Evolutionary conservation across 1,139 yeast species (phyloP).

Genomic region (Arxiozyma heterogenica): DNA sequence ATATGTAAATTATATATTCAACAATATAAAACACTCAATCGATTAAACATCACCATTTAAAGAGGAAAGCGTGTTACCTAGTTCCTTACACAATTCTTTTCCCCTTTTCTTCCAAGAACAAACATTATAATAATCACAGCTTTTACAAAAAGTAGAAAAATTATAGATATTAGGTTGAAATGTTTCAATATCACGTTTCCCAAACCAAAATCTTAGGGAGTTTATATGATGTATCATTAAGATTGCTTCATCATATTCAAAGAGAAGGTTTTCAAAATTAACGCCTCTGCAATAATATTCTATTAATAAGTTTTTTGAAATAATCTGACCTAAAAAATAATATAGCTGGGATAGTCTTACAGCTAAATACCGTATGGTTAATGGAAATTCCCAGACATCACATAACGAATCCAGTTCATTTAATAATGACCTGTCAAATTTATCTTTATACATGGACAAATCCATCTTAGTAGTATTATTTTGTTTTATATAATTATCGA

Average conservation of each 20-base stretch:
- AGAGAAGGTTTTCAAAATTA: slow-evolving; percentile 35
- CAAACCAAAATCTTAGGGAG: slow-evolving; percentile 48
- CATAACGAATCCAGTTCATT: slow-evolving; percentile 20
- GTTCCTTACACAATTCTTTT: slow-evolving; percentile 9
- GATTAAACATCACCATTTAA: slow-evolving; percentile 3
- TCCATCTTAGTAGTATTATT: not conserved
- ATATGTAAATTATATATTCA: too few species aligned
- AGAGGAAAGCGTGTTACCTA: slow-evolving; percentile 10
- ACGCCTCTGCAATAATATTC: slow-evolving; percentile 43
- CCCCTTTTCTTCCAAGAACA: slow-evolving; percentile 30
- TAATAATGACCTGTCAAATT: slow-evolving; percentile 7
- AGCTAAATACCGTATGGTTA: slow-evolving; percentile 50
- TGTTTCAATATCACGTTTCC: slow-evolving; percentile 39
- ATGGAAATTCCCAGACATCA: slow-evolving; percentile 42
- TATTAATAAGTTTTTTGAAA: slow-evolving; percentile 36
- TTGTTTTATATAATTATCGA: slow-evolving; percentile 27
- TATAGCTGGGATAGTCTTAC: slow-evolving; percentile 46
- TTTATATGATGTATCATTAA: slow-evolving; percentile 28
- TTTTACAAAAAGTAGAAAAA: slow-evolving; percentile 37
- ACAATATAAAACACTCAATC: too few species aligned
- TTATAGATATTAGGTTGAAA: slow-evolving; percentile 30
- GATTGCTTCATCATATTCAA: slow-evolving; percentile 31
- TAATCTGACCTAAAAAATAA: slow-evolving; percentile 30
- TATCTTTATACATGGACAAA: not conserved
- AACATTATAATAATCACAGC: slow-evolving; percentile 41